These are phyloP conservation scores for Fusarium bactridioides DNA, from an alignment of 2,329 filamentous ascomycete genomes.

Conservation along the genomic window DNA sequence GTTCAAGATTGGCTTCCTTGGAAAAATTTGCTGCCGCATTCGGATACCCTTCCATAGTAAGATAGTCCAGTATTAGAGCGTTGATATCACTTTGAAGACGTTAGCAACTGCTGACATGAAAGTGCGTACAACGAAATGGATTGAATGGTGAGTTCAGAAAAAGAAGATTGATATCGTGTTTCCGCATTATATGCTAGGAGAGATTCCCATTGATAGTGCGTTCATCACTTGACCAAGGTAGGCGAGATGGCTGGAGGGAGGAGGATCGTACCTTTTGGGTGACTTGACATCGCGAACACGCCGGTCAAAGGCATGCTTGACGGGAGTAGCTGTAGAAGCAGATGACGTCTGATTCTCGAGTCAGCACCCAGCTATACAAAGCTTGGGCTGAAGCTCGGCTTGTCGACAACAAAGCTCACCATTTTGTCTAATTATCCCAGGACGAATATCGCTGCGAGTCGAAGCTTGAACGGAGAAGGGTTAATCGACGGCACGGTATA, in stretches of 20 bases:
- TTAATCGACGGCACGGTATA: slow-evolving; percentile 9
- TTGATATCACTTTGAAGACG: slow-evolving; percentile 81
- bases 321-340: slow-evolving; percentile 74
- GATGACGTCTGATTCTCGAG: slow-evolving; percentile 67
- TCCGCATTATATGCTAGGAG: slow-evolving; percentile 97
- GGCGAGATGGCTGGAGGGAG: background rate
- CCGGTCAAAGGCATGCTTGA: slow-evolving; percentile 78
- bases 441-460: slow-evolving; percentile 8
- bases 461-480: slow-evolving; percentile 19
- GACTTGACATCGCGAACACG: slow-evolving; percentile 85
- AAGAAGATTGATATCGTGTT: slow-evolving; percentile 74
- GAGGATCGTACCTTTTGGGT: slow-evolving; percentile 80
- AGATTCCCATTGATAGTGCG: slow-evolving; percentile 99
- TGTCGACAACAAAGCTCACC: slow-evolving; percentile 32
- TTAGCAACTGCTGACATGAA: slow-evolving; percentile 39
- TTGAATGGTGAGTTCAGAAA: slow-evolving; percentile 57
- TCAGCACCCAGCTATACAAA: slow-evolving; percentile 26
- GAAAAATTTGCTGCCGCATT: slow-evolving; percentile 93
- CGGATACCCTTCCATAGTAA: slow-evolving; percentile 94
- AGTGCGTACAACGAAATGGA: background rate
- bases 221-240: slow-evolving; percentile 72
- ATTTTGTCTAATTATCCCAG: slow-evolving; percentile 28
- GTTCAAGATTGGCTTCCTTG: slow-evolving; percentile 86
- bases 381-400: slow-evolving; percentile 14
- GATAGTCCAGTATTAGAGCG: slow-evolving; percentile 92